These are phyloP conservation scores for Crepidotus variabilis DNA, from an alignment of 768 basidiomycete species.

Conservation along the genomic window DNA sequence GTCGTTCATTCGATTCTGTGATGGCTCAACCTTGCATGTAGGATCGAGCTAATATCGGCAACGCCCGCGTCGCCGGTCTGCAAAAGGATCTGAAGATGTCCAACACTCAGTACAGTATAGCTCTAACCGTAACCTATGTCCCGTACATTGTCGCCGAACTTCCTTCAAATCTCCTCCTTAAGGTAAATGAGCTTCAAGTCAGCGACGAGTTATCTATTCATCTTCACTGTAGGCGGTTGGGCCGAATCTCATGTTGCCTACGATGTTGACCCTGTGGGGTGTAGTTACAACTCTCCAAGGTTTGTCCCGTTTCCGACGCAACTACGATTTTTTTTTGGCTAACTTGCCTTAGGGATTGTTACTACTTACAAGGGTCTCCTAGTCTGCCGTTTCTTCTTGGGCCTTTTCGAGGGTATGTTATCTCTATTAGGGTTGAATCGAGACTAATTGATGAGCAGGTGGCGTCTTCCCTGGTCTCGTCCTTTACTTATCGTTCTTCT, in stretches of 20 bases:
- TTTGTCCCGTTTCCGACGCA: conserved; percentile 12
- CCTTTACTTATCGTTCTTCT: conserved; percentile 54
- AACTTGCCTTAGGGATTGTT: conserved; percentile 37
- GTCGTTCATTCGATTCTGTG: neutral
- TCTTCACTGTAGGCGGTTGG: conserved; percentile 38
- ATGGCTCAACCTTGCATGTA: conserved; percentile 11
- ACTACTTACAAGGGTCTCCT: conserved; percentile 39
- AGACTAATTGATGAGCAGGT: conserved; percentile 26
- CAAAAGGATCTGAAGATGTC: conserved; percentile 50
- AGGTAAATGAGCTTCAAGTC: conserved; percentile 27
- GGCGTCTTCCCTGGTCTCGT: conserved; percentile 58
- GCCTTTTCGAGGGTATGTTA: conserved; percentile 41
- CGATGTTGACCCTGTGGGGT: conserved; percentile 68
- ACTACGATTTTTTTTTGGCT: neutral
- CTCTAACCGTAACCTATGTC: conserved; percentile 44
- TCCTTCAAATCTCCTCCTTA: conserved; percentile 58
- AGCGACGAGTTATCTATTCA: neutral
- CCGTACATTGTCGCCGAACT: conserved; percentile 59
- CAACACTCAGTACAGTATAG: conserved; percentile 44
- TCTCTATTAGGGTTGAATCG: neutral
- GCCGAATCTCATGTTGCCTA: conserved; percentile 54
- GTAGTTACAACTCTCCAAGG: conserved; percentile 62
- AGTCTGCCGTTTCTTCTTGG: conserved; percentile 48
- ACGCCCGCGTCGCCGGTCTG: conserved; percentile 60
- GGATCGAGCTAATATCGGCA: conserved; percentile 55